Evolutionary conservation across 2,329 filamentous ascomycete species (phyloP).

Genomic region (Claviceps digitariae): DNA sequence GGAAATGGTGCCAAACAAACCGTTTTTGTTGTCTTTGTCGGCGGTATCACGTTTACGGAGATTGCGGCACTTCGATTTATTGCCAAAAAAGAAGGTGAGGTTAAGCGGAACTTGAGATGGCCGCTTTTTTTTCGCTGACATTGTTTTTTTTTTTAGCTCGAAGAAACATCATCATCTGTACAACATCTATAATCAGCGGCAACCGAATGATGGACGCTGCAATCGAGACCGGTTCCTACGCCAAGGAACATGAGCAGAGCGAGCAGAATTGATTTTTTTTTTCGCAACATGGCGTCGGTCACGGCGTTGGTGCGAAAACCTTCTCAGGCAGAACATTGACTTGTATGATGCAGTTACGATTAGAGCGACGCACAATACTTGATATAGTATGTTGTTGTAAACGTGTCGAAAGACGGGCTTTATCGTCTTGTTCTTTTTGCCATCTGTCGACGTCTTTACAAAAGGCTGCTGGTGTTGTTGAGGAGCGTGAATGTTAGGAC

Average conservation of each 20-base stretch:
- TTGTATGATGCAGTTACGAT: not conserved
- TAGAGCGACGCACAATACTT: not conserved
- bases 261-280: not conserved
- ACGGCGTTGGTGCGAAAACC: slow-evolving; percentile 1
- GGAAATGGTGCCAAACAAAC: slow-evolving; percentile 70
- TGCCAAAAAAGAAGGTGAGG: slow-evolving; percentile 58
- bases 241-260: slow-evolving; percentile 21
- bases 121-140: not conserved
- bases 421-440: not conserved
- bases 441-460: not conserved
- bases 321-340: not conserved
- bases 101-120: not conserved
- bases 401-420: not conserved
- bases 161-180: slow-evolving; percentile 79
- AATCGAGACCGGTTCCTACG: slow-evolving; percentile 53
- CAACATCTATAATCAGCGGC: slow-evolving; percentile 82
- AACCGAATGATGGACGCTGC: slow-evolving; percentile 78
- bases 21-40: slow-evolving; percentile 90
- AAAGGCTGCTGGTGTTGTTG: not conserved
- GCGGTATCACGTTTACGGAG: slow-evolving; percentile 93
- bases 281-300: not conserved
- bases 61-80: slow-evolving; percentile 90
- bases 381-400: not conserved
- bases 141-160: slow-evolving; percentile 35
- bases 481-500: not conserved